phyloP scores from a whole-genome alignment of 2,329 filamentous ascomycete genomes.

The Venturia asperata region DNA sequence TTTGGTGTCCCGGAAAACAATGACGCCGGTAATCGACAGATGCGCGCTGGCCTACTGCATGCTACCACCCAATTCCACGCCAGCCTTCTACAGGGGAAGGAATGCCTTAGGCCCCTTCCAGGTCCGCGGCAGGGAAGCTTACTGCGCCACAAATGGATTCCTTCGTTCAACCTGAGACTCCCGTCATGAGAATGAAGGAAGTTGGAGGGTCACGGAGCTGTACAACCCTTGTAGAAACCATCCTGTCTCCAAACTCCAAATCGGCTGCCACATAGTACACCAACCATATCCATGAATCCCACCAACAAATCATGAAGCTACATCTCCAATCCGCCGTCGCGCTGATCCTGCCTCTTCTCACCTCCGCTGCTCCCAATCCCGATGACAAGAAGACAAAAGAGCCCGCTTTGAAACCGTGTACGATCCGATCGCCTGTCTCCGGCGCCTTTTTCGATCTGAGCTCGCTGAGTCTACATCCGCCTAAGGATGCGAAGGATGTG shows the following conservation, averaged over 20 bases:
- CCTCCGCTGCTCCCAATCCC: conserved; percentile 31
- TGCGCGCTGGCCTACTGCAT: not conserved
- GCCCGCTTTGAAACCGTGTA: conserved; percentile 50
- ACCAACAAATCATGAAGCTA: conserved; percentile 14
- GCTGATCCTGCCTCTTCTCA: conserved; percentile 25
- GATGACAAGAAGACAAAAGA: conserved; percentile 38
- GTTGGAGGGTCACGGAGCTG: not conserved
- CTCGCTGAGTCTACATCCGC: conserved; percentile 44
- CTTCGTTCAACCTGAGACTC: not conserved
- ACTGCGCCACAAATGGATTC: not conserved
- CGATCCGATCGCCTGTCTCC: conserved; percentile 53
- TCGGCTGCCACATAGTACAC: not conserved
- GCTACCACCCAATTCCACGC: not conserved
- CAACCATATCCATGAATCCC: conserved; percentile 7
- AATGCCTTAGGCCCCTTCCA: too few species aligned
- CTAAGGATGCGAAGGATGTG: conserved; percentile 21
- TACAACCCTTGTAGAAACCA: not conserved
- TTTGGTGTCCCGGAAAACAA: not conserved
- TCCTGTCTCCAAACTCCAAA: not conserved
- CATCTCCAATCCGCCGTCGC: conserved; percentile 26
- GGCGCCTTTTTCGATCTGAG: conserved; percentile 59
- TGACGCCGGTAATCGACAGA: not conserved
- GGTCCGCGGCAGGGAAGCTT: not conserved
- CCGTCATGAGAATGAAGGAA: not conserved
- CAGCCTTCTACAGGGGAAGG: not conserved